Base-by-base conservation (phyloP, 2,329 filamentous ascomycete genomes). In the Cladosporium sp. region DNA sequence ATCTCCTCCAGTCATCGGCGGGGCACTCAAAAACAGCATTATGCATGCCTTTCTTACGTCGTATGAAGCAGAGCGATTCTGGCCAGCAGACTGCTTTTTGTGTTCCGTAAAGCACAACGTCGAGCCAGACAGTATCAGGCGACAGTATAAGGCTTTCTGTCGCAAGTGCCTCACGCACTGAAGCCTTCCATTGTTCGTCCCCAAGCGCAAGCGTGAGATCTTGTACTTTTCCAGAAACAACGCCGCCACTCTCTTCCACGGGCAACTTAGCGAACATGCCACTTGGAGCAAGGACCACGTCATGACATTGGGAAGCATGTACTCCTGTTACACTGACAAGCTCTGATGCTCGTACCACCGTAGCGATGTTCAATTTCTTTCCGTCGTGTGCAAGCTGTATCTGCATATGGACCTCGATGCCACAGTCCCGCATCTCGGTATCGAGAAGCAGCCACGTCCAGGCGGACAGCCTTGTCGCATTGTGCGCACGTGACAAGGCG, bases 61-160 rank as follows among this genome's bases (percentile, higher is more conserved):
- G 46, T 37, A 40, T 21, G 31, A 74, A 66, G 58, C 72, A 74
- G 6, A 75, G 64, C 6, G 62, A 49, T 7, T 64, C 55, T 5
- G 73, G 73, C 73, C 73, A 75, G 18, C 44, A 53, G 53, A 73
- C 61, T 31, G 21, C 35, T 46, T 56, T 5, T 53, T 65, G 50
- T 16, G 18, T 57, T 26, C 40, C 60, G 12, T 31, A 21, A 23
- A 65, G 16, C 66, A 68, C 68, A 12, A 49, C 28, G 1, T 37
- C 49, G 10, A 64, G 26, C 64, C 26, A 46, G 8, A 5, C 8
- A 44, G 40, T n/a, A 8, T 56, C 50, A 6, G 12, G 11, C 10
- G 61, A 10, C n/a, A 71, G 10, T 3, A n/a, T 14, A 5, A 71
- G 62, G 18, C 70, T 67, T 33, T 72, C 66, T 14, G 52, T 16